Percentiles rank a stretch among this genome's conserved stretches.
Conservation (phyloP, 768 basidiomycete species). For the Pulveroboletus sp. region DNA sequence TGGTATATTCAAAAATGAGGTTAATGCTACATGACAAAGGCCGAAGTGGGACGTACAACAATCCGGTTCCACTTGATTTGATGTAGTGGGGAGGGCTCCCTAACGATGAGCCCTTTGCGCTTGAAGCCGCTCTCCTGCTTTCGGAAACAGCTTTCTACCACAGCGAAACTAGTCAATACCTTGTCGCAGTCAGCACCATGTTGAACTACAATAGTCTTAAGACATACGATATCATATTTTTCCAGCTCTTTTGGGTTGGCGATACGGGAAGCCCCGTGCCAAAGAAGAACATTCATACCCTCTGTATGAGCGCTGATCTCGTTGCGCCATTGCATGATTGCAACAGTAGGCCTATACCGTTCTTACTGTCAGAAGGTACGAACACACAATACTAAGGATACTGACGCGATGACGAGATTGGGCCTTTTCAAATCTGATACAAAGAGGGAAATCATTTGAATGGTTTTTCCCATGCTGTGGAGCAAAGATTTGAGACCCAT, state of each 20-base stretch:
- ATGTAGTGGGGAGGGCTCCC: constrained; percentile 86
- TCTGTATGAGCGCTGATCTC: constrained; percentile 87
- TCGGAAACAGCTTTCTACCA: constrained; percentile 88
- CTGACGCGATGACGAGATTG: constrained; percentile 90
- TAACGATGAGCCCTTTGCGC: constrained; percentile 77
- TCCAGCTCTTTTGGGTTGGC: constrained; percentile 64
- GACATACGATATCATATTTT: constrained; percentile 82
- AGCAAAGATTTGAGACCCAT: constrained; percentile 10
- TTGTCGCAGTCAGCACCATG: constrained; percentile 26
- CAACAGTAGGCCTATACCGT: constrained; percentile 43
- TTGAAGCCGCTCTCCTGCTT: constrained; percentile 93
- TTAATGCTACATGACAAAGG: not conserved
- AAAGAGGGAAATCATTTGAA: constrained; percentile 91
- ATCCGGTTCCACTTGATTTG: constrained; percentile 81
- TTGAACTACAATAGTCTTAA: not conserved
- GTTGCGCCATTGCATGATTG: constrained; percentile 84
- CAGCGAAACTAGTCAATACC: constrained; percentile 85
- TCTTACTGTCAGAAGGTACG: not conserved
- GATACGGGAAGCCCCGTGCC: constrained; percentile 82
- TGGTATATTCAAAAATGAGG: not conserved
- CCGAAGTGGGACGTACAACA: constrained; percentile 46
- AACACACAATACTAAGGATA: constrained; percentile 7
- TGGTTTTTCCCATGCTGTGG: constrained; percentile 87
- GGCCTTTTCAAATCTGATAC: constrained; percentile 76
- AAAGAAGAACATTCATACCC: constrained; percentile 83